Evolutionary conservation across 805 yeast genomes (phyloP).

Genomic region (Sugiyamaella marilandica): DNA sequence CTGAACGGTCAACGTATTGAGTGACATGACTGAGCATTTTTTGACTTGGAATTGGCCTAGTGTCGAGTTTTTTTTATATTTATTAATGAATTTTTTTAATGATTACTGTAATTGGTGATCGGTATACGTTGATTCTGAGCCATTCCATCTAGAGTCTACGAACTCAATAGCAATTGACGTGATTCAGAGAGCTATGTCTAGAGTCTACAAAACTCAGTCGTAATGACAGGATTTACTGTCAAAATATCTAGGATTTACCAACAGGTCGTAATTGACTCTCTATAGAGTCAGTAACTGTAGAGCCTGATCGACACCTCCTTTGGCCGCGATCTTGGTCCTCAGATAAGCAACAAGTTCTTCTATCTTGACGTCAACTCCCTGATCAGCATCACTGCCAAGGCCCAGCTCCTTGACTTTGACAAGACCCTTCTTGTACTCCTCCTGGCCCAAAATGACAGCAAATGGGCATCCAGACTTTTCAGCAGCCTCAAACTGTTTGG

Average conservation of each 20-base stretch:
- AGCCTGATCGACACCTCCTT: slow-evolving; percentile 15
- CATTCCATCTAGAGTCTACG: too few relatives aligned
- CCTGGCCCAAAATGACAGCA: slow-evolving; percentile 93
- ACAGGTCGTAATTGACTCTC: too few relatives aligned
- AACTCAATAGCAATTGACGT: too few relatives aligned
- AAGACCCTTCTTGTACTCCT: slow-evolving; percentile 77
- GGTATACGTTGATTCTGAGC: too few relatives aligned
- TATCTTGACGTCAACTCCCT: slow-evolving; percentile 73
- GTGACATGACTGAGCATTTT: too few relatives aligned
- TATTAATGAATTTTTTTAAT: too few relatives aligned
- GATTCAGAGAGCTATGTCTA: too few relatives aligned
- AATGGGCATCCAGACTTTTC: slow-evolving; percentile 88
- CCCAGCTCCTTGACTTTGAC: slow-evolving; percentile 86
- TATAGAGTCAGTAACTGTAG: slow-evolving; percentile 13
- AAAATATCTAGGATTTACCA: neutral
- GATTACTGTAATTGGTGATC: too few relatives aligned
- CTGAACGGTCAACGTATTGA: too few relatives aligned
- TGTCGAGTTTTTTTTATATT: too few relatives aligned
- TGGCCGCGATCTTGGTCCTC: slow-evolving; percentile 42
- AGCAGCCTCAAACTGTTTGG: slow-evolving; percentile 97
- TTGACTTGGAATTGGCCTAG: too few relatives aligned
- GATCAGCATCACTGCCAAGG: slow-evolving; percentile 79
- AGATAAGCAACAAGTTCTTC: slow-evolving; percentile 54
- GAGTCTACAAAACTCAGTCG: neutral
- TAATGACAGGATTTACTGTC: neutral